These are phyloP conservation scores for Peronospora belbahrii DNA, from an alignment of 352 stramenopile species.

Conservation along the genomic window DNA sequence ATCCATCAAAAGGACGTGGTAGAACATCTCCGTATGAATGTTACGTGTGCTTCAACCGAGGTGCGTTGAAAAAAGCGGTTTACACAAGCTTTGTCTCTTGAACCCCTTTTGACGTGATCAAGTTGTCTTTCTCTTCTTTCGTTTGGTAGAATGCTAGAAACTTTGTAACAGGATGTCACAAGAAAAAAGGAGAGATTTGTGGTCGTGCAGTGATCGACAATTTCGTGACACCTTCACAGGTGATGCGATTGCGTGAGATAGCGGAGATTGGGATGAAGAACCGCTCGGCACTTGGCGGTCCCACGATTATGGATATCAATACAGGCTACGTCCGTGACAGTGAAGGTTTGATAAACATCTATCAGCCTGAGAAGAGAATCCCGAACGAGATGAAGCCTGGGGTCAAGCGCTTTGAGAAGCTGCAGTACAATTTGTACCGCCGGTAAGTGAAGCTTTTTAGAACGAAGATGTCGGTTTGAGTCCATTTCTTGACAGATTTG, in stretches of 20 bases:
- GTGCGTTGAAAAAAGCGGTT: slow-evolving; percentile 15
- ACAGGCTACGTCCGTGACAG: slow-evolving; percentile 83
- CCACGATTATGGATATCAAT: slow-evolving; percentile 91
- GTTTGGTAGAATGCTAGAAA: slow-evolving; percentile 24
- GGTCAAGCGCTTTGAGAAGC: slow-evolving; percentile 56
- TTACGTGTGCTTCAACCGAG: slow-evolving; percentile 40
- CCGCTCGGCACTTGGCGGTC: slow-evolving; percentile 60
- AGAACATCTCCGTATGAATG: slow-evolving; percentile 47
- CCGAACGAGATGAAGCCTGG: slow-evolving; percentile 28
- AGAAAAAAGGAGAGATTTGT: slow-evolving; percentile 44
- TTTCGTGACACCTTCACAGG: slow-evolving; percentile 65
- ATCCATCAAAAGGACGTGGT: slow-evolving; percentile 29
- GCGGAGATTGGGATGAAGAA: slow-evolving; percentile 78
- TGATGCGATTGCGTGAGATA: slow-evolving; percentile 67
- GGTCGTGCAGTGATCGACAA: slow-evolving; percentile 60
- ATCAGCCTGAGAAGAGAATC: slow-evolving; percentile 44
- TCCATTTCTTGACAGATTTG: no score
- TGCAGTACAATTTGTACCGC: slow-evolving; percentile 81
- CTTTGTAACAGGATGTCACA: slow-evolving; percentile 65
- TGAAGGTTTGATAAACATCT: slow-evolving; percentile 86
- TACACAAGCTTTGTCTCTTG: background rate
- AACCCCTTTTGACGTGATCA: background rate
- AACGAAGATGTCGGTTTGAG: no score
- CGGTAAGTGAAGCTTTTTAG: slow-evolving; percentile 25
- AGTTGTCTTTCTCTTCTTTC: background rate